Base-by-base conservation (phyloP, 2,329 filamentous ascomycete species). In the Sporothrix globosa region DNA sequence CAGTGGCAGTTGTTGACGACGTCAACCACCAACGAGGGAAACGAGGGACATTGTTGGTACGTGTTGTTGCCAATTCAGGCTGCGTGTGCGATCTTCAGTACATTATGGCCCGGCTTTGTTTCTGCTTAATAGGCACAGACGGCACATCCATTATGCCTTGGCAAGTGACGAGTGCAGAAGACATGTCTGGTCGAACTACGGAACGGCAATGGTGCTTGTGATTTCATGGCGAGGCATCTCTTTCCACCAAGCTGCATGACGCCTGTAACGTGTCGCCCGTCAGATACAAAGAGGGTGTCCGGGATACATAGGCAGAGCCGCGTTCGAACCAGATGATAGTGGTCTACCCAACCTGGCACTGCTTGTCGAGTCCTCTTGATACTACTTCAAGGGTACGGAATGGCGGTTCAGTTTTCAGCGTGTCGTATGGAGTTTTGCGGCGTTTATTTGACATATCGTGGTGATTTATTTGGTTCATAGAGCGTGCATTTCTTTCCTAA, bases 71-170 rank as follows among this genome's bases (percentile, higher is more conserved):
- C 14, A 19, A 19, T 63, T 48, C 41, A 63, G 41, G 60, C 60
- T 63, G 60, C 10, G 7, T 63, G 58, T 2, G 19, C 60, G 60
- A 63, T 46, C 60, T 63, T 19, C 41, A 63, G 39, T 48, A 9
- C 34, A 14, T 14, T 34, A 44, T 39, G 34, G 13, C 10, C 56
- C 34, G 56, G 56, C 30, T 21, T 44, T 61, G 34, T 24, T 61
- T 61, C 56, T 61, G 56, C 56, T 61, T 61, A 30, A 61, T 60
- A 39, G 41, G 56, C 56, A 44, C 19, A 61, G 56, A 61, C 56
- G 34, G 56, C 56, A 61, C 56, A 61, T 61, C 56, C n/a, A 14
- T 44, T 24, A 44, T 44, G 34, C 56, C 10, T 6, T 48, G 4
- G 19, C 21, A 4, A n/a, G 56, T 21, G 54, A 30, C 27, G 54